Evolutionary conservation across 495 filamentous ascomycete species (phyloP), one percentile per base, ranked within the genome.

Genomic region (Elasticomyces elasticus): DNA sequence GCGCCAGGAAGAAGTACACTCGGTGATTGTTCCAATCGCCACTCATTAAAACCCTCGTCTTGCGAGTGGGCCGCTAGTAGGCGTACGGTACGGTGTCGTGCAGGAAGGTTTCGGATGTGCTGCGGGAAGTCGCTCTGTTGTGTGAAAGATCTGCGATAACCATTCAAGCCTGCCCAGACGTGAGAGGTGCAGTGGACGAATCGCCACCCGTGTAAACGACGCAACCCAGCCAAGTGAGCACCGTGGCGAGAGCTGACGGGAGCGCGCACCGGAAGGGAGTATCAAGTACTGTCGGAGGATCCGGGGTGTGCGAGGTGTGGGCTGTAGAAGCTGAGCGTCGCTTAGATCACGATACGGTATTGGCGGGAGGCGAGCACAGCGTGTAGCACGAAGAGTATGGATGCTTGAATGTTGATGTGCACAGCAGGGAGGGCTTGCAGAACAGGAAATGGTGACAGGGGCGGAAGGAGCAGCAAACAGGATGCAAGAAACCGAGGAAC

Each of bases 401-500:
- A 50, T 40, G 45, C 45, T 50, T 54, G 51, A 40, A 22, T 41
- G 40, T 23, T n/a, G n/a, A n/a, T n/a, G 45, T 20, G 25, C n/a
- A 51, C n/a, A 40, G 48, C 28, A 40, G 19, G 11, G 40, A 20
- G 7, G 45, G 22, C 4, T 49, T 19, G 35, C 35, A 40, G 33
- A 40, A 4, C 41, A 54, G 17, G 50, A 38, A 44, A 53, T 19
- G 37, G 35, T 17, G 20, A 10, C 37, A 22, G 24, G 30, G 12
- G 51, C 51, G 37, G 51, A 38, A 43, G 49, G 51, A 27, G 51
- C 15, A 45, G 41, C 37, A 53, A 43, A 45, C 51, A 44, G 35
- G 28, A 40, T 54, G 51, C 51, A 54, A 46, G 41, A 33, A 46
- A 6, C 41, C 51, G 51, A 46, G 33, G 42, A 24, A 47, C 15